Evolutionary conservation across 1,139 yeast species (phyloP), one percentile per base, ranked within the genome.

Genomic region (Taiozyma sp.): DNA sequence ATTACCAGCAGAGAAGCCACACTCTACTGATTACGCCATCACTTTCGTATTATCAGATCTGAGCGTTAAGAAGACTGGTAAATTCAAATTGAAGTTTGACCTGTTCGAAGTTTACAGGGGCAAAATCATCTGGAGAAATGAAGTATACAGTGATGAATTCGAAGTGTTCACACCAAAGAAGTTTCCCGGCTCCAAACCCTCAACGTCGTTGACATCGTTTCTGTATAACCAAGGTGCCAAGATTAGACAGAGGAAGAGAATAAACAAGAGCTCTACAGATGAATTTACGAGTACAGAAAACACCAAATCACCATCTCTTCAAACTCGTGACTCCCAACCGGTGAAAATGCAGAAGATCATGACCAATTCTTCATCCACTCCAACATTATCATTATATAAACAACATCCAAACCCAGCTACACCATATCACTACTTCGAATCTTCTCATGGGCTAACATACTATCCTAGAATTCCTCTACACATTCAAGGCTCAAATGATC

Each of bases 21-120:
- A 48, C 4, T 50, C 61, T 1, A 39, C 47, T n/a, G 61, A 63
- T 41, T 57, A 53, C 49, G 60, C 63, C 1, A 56, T 61, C 9
- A 57, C 63, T 4, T 64, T 64, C 54, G 65, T 63, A 8, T 64
- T 64, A 52, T 60, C 65, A 13, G 66, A 64, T 48, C 49, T 64
- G 9, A 57, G 63, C 1, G 65, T 64, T 23, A 52, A 60, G 24
- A 60, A 58, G 48, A 59, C 58, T 42, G 68, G 68, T 14, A 48
- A 47, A 8, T 64, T 58, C 50, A 52, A 52, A 34, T 48, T 64
- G 42, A 54, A 57, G 27, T 64, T 64, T 45, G 61, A 59, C 32
- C 50, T 64, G 13, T 64, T 59, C 50, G 67, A 64, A 49, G 59
- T 57, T 1, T 56, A 45, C 43, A 50, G 57, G n/a, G 62, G 63